Conservation (phyloP, 352 stramenopile species). For the Pythium catenulatum region DNA sequence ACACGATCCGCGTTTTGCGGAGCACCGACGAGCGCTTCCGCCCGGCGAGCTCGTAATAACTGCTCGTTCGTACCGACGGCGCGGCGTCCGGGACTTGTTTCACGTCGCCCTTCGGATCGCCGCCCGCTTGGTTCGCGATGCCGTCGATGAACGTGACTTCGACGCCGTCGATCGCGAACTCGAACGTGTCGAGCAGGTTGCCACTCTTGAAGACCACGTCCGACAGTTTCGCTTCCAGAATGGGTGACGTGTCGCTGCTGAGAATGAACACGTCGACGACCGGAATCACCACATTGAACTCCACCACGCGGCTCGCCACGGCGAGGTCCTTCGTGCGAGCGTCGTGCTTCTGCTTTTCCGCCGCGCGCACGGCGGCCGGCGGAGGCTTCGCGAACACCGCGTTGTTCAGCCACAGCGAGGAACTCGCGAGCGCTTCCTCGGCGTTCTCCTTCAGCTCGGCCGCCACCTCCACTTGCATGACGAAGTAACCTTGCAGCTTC, state of each 20-base stretch:
- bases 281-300: conserved; percentile 77
- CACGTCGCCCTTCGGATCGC: too few relatives aligned
- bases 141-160: conserved; percentile 83
- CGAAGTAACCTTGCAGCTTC: conserved; percentile 85
- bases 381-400: conserved; percentile 67
- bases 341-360: conserved; percentile 38
- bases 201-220: conserved; percentile 76
- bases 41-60: conserved; percentile 64
- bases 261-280: conserved; percentile 82
- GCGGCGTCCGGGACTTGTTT: too few relatives aligned
- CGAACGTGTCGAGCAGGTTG: conserved; percentile 74
- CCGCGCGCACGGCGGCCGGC: conserved; percentile 27
- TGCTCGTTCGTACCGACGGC: conserved; percentile 11
- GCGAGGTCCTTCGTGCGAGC: conserved; percentile 28
- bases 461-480: conserved; percentile 71
- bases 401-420: conserved; percentile 76
- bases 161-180: conserved; percentile 75
- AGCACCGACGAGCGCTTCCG: conserved; percentile 81
- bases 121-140: neutral
- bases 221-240: conserved; percentile 78
- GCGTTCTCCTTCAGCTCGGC: conserved; percentile 74
- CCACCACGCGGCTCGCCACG: conserved; percentile 54
- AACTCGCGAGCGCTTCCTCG: conserved; percentile 73
- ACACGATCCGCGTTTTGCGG: conserved; percentile 78
- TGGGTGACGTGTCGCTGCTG: conserved; percentile 79